Evolutionary conservation across 192 early-diverging fungal species (phyloP).

Genomic region (Diversispora eburnea): DNA sequence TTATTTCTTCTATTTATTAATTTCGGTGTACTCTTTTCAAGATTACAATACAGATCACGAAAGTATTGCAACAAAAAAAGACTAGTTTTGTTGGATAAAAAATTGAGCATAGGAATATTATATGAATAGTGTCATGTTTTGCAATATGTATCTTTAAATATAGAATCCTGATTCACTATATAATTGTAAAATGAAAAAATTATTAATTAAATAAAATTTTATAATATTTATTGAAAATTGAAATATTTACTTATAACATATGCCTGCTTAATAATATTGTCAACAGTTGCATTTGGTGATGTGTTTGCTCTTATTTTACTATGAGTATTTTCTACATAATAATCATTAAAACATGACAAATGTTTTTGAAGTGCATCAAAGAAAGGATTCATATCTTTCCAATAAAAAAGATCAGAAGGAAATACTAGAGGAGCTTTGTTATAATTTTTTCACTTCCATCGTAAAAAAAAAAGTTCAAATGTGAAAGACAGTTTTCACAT

Average conservation of each 20-base stretch:
- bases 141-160: background rate
- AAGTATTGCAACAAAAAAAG: slow-evolving; percentile 12
- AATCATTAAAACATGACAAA: slow-evolving; percentile 6
- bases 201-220: background rate
- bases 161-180: background rate
- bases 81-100: background rate
- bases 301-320: background rate
- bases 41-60: background rate
- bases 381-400: slow-evolving; percentile 16
- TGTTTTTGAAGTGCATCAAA: background rate
- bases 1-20: too few species aligned
- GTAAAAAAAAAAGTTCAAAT: background rate
- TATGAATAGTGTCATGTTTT: background rate
- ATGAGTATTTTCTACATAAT: slow-evolving; percentile 17
- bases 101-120: background rate
- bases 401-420: slow-evolving; percentile 12
- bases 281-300: background rate
- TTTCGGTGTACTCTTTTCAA: background rate
- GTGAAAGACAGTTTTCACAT: background rate
- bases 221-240: background rate
- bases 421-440: slow-evolving; percentile 2
- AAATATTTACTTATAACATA: background rate
- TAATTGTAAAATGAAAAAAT: background rate
- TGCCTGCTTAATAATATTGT: slow-evolving; percentile 1
- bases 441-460: slow-evolving; percentile 5